These are phyloP conservation scores for Royoungia palumana DNA, from an alignment of 768 basidiomycete species.

Conservation along the genomic window DNA sequence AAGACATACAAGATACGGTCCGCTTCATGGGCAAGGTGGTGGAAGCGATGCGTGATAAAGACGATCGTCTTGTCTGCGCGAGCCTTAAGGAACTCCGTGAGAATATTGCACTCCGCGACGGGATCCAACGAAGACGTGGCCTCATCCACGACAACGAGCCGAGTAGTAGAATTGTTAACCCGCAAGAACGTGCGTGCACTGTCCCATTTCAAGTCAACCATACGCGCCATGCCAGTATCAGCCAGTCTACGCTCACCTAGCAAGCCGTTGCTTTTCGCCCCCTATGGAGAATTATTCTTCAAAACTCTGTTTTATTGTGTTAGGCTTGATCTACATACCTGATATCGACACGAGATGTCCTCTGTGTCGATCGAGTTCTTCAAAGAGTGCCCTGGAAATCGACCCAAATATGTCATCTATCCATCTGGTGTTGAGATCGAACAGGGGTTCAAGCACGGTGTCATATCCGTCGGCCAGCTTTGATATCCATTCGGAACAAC, in stretches of 20 bases:
- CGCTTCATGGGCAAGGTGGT: conserved; percentile 45
- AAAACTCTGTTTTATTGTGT: conserved; percentile 6
- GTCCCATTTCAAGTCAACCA: neutral
- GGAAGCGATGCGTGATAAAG: conserved; percentile 55
- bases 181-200: conserved; percentile 50
- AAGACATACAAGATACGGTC: conserved; percentile 49
- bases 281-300: conserved; percentile 14
- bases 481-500: conserved; percentile 31
- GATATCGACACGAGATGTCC: conserved; percentile 23
- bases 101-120: conserved; percentile 47
- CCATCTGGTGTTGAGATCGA: conserved; percentile 20
- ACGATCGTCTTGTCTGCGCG: conserved; percentile 51
- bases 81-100: conserved; percentile 35
- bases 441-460: conserved; percentile 30
- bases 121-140: conserved; percentile 58
- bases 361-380: conserved; percentile 21
- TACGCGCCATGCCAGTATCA: neutral
- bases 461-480: conserved; percentile 31
- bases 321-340: conserved; percentile 7
- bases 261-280: conserved; percentile 48
- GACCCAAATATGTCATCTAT: conserved; percentile 15
- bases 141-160: conserved; percentile 55
- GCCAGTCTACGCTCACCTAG: conserved; percentile 37
- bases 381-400: conserved; percentile 20
- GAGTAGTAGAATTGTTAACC: conserved; percentile 30